Evolutionary conservation across 73 alveolate genomes (phyloP).

Genomic region (Tetrahymena elliotti): DNA sequence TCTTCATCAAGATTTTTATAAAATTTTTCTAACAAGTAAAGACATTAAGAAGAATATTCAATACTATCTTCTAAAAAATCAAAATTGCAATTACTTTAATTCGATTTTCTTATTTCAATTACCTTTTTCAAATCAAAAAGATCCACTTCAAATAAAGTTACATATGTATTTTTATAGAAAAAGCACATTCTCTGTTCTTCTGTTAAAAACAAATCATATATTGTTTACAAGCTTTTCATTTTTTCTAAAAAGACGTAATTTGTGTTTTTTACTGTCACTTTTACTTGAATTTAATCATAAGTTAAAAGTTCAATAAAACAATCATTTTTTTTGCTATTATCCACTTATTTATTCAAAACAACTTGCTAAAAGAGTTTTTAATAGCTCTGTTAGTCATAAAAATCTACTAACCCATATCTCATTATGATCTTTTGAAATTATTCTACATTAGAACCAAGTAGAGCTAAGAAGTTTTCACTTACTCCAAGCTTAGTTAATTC

Average conservation of each 20-base stretch:
- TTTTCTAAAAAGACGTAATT: not conserved
- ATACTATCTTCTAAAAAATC: not conserved
- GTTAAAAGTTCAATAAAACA: not conserved
- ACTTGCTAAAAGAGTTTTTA: not conserved
- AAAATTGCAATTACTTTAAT: not conserved
- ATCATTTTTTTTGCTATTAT: not conserved
- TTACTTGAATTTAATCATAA: not conserved
- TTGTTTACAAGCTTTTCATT: not conserved
- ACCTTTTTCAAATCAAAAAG: not conserved
- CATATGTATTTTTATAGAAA: not conserved
- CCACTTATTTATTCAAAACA: not conserved
- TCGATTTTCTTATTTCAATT: not conserved
- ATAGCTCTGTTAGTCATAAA: not conserved
- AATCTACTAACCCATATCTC: not conserved
- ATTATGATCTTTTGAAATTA: not conserved
- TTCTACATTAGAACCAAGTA: not conserved
- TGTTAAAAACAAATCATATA: not conserved
- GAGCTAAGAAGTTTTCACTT: not conserved
- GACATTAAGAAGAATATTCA: not conserved
- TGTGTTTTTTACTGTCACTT: not conserved
- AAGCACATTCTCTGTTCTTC: not conserved
- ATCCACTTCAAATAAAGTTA: not conserved
- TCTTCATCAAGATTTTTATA: no score
- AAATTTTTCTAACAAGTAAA: not conserved
- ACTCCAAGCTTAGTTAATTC: not conserved